Percentiles rank a stretch among this genome's conserved stretches.
Evolutionary conservation across 108 stramenopile species (phyloP).

Genomic region (Cylindrotheca fusiformis): DNA sequence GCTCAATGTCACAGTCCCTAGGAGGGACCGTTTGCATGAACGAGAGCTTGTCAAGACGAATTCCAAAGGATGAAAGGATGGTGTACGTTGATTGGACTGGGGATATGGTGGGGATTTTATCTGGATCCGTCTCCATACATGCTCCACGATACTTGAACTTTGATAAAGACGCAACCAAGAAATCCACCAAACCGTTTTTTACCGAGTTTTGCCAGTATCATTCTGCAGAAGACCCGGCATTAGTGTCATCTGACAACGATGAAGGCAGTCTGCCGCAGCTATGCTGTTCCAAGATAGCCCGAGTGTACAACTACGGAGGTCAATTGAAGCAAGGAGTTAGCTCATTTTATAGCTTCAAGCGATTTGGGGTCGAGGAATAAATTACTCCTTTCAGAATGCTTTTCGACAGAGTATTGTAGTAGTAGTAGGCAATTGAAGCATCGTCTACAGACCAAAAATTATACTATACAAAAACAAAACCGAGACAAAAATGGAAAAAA

Average conservation of each 20-base stretch:
- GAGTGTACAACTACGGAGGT: conserved; percentile 51
- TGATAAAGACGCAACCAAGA: conserved; percentile 8
- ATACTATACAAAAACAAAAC: not conserved
- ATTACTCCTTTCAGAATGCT: too few species aligned
- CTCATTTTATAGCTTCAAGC: conserved; percentile 49
- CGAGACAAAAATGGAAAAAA: not conserved
- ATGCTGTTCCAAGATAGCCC: conserved; percentile 36
- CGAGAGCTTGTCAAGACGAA: conserved; percentile 41
- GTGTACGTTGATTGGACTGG: conserved; percentile 49
- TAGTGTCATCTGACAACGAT: not conserved
- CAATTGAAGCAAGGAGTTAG: conserved; percentile 42
- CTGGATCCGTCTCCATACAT: conserved; percentile 29
- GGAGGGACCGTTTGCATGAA: conserved; percentile 39
- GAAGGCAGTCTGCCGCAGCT: conserved; percentile 16
- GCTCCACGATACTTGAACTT: conserved; percentile 47
- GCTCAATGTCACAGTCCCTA: conserved; percentile 13
- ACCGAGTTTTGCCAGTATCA: conserved; percentile 54
- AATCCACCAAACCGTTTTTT: conserved; percentile 31
- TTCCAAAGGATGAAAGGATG: conserved; percentile 45
- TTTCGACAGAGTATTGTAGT: too few species aligned
- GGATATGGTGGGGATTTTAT: conserved; percentile 32
- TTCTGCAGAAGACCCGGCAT: not conserved
- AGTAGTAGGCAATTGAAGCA: too few species aligned
- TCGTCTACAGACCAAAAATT: conserved; percentile 4
- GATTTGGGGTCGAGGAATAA: conserved; percentile 29